Evolutionary conservation across 1,284 basidiomycete species (phyloP).

Genomic region (Sporisorium exsertum): DNA sequence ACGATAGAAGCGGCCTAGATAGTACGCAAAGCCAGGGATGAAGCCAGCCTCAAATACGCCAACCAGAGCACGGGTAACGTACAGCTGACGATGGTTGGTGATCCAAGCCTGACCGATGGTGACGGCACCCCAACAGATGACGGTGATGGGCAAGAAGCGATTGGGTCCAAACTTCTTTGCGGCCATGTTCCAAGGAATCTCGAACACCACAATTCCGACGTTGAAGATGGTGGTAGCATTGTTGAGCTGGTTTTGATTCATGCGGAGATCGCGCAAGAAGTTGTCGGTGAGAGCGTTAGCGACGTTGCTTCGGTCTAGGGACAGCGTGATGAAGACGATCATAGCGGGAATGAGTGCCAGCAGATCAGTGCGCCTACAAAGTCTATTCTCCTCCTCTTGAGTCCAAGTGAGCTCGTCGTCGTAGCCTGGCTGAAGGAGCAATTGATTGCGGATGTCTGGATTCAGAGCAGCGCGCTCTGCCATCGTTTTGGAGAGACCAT

Average conservation of each 20-base stretch:
- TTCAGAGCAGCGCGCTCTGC: neutral
- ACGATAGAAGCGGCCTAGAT: neutral
- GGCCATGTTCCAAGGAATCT: constrained; percentile 1
- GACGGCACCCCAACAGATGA: constrained; percentile 1
- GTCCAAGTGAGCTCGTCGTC: constrained; percentile 2
- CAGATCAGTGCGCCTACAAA: neutral
- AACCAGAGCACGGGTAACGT: constrained; percentile 1
- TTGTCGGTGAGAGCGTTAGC: constrained; percentile 1
- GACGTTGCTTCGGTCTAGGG: constrained; percentile 1
- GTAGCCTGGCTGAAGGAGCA: neutral
- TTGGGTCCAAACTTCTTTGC: neutral
- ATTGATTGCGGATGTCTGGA: neutral
- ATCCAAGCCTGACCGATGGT: constrained; percentile 2
- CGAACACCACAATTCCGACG: neutral
- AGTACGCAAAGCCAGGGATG: constrained; percentile 1
- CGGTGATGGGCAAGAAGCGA: neutral
- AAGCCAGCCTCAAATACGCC: constrained; percentile 1
- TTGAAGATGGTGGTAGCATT: constrained; percentile 1
- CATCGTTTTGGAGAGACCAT: neutral
- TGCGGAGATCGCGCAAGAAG: neutral
- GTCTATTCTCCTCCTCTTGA: neutral
- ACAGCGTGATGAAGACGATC: neutral
- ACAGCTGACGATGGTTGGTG: constrained; percentile 2
- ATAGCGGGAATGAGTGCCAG: constrained; percentile 1
- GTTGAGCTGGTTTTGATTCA: constrained; percentile 5